Evolutionary conservation across 208 protist species (phyloP), one percentile per base, ranked within the genome.

Genomic region (Porcisia deanei): DNA sequence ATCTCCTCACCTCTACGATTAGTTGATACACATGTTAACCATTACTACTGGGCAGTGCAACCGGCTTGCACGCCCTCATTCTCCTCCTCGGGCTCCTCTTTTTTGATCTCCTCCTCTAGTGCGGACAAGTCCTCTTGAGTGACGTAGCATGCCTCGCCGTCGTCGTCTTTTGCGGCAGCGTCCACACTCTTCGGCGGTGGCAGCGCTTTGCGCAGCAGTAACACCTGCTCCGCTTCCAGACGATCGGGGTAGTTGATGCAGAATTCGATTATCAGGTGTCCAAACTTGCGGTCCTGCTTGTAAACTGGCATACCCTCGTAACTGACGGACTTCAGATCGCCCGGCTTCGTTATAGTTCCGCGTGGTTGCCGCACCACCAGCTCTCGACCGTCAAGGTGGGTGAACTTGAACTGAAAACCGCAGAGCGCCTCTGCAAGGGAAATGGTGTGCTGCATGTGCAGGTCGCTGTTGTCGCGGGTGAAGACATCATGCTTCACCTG

Each of bases 401-500:
- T 88, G 14, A 99, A 49, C 55, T 89, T 77, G 81, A 98, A 97
- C 76, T 97, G 85, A 82, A 96, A 92, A 3, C 98, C 98, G 68
- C 91, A 97, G n/a, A 99, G 85, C 6, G 98, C 97, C 80, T 99
- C 98, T 2, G 85, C 81, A n/a, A 99, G 88, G 0, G 85, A 90
- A 66, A 99, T 91, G 30, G 81, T 83, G 47, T 96, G 88, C 12
- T 83, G 89, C 76, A 99, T 94, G 69, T 96, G 57, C 4, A 99
- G 85, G 81, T 99, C 97, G 54, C 89, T 77, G 53, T 89, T 97
- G 8, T 98, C 73, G 54, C 99, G 88, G 9, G 87, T 79, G 78
- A 99, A 99, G 14, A 73, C 3, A 25, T 80, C 59, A 87, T 99
- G 97, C 74, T 98, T 93, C 60, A 95, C 88, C 77, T 99, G 82